These are phyloP conservation scores for Lachnellula arida DNA, from an alignment of 2,329 filamentous ascomycete genomes.

Conservation along the genomic window DNA sequence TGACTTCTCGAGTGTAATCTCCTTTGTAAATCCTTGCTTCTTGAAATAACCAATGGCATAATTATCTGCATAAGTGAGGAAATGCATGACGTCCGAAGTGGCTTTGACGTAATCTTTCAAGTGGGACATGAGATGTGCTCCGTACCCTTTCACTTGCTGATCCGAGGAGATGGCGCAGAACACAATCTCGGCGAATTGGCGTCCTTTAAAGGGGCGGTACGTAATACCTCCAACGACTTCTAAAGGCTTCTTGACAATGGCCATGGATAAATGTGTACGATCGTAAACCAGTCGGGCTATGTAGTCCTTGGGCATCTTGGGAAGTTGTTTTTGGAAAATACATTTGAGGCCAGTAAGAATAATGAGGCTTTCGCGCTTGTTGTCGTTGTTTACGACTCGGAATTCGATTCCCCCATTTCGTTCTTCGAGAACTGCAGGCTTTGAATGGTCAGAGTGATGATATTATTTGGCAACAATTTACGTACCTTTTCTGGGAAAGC, in stretches of 20 bases:
- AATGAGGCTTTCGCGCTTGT: slow-evolving; percentile 79
- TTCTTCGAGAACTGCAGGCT: slow-evolving; percentile 90
- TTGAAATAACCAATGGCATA: slow-evolving; percentile 99
- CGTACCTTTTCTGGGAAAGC: slow-evolving; percentile 84
- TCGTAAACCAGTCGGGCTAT: slow-evolving; percentile 97
- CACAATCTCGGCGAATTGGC: slow-evolving; percentile 95
- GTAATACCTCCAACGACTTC: slow-evolving; percentile 97
- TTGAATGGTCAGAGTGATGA: slow-evolving; percentile 25
- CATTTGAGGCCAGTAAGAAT: slow-evolving; percentile 95
- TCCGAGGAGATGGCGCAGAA: slow-evolving; percentile 97
- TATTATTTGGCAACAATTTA: background rate
- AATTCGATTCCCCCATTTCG: slow-evolving; percentile 94
- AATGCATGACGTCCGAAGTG: slow-evolving; percentile 96
- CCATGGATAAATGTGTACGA: slow-evolving; percentile 90
- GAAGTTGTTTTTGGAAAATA: slow-evolving; percentile 96
- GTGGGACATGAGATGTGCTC: slow-evolving; percentile 96
- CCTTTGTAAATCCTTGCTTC: slow-evolving; percentile 98
- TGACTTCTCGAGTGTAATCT: slow-evolving; percentile 84
- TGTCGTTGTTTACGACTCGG: slow-evolving; percentile 96
- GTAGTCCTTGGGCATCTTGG: slow-evolving; percentile 99
- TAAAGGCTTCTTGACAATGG: slow-evolving; percentile 93
- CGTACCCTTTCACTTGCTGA: slow-evolving; percentile 98
- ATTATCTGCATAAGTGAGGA: slow-evolving; percentile 97
- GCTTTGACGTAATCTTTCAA: slow-evolving; percentile 98
- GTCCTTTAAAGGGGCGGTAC: slow-evolving; percentile 87